These are phyloP conservation scores for Kentomonas sorsogonicus DNA, from an alignment of 208 protist genomes.

Conservation along the genomic window DNA sequence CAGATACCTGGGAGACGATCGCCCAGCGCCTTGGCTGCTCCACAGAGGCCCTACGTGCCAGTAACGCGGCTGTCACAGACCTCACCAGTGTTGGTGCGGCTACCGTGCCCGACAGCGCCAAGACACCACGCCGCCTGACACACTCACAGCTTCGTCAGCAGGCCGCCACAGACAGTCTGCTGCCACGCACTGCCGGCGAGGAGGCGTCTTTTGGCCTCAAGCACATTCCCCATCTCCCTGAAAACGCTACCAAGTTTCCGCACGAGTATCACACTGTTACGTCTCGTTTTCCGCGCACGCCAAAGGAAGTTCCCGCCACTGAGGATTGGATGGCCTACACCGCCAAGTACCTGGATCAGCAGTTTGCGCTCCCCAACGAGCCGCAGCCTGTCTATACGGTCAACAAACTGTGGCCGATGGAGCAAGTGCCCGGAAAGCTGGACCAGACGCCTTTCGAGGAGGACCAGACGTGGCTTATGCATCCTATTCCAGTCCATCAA, in stretches of 20 bases:
- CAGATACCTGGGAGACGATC: slow-evolving; percentile 54
- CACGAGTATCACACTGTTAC: slow-evolving; percentile 84
- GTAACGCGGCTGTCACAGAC: slow-evolving; percentile 31
- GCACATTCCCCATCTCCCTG: slow-evolving; percentile 39
- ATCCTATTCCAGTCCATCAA: slow-evolving; percentile 82
- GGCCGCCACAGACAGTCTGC: slow-evolving; percentile 52
- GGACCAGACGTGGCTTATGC: slow-evolving; percentile 86
- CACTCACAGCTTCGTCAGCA: slow-evolving; percentile 71
- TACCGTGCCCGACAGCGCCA: slow-evolving; percentile 39
- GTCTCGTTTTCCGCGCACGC: slow-evolving; percentile 68
- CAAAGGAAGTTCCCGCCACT: slow-evolving; percentile 22
- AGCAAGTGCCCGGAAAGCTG: slow-evolving; percentile 79
- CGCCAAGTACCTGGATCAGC: slow-evolving; percentile 72
- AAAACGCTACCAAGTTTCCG: slow-evolving; percentile 69
- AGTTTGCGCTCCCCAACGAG: slow-evolving; percentile 52
- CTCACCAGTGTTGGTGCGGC: slow-evolving; percentile 19
- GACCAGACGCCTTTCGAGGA: slow-evolving; percentile 88
- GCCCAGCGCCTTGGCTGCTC: slow-evolving; percentile 46
- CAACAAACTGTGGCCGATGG: slow-evolving; percentile 85
- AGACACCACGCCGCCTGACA: slow-evolving; percentile 40
- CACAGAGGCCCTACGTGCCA: slow-evolving; percentile 32
- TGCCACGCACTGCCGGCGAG: slow-evolving; percentile 57
- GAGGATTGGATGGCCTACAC: slow-evolving; percentile 87
- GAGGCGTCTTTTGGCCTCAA: slow-evolving; percentile 17
- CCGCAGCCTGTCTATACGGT: slow-evolving; percentile 71